Percentiles rank a stretch among this genome's conserved stretches.
phyloP scores from a whole-genome alignment of 495 filamentous ascomycete species.

The Parathielavia appendiculata region DNA sequence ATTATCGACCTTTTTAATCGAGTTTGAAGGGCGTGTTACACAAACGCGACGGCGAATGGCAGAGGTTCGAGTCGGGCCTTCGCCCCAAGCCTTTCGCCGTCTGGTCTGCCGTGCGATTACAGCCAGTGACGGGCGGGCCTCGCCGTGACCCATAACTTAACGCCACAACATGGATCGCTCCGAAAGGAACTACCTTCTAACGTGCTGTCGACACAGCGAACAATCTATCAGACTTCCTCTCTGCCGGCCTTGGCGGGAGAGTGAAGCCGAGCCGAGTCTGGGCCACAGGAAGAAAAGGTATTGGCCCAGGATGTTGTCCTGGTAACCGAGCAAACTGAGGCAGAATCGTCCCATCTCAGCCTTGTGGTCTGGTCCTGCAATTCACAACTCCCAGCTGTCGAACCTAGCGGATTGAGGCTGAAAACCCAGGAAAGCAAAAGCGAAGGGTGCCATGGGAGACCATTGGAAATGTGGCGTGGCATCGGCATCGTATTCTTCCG shows the following conservation, averaged over 20 bases:
- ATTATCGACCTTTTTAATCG: too few species aligned
- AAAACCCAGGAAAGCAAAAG: not conserved
- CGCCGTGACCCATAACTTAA: not conserved
- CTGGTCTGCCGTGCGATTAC: too few species aligned
- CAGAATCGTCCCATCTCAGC: conserved; percentile 4
- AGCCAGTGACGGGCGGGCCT: not conserved
- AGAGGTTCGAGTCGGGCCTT: too few species aligned
- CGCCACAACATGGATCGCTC: not conserved
- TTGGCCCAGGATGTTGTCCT: not conserved
- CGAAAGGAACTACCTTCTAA: not conserved
- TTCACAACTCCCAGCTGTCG: not conserved
- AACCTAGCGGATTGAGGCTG: not conserved
- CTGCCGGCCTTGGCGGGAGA: too few species aligned
- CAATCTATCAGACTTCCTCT: too few species aligned
- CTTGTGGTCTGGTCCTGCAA: not conserved
- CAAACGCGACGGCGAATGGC: too few species aligned
- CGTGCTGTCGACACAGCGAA: too few species aligned
- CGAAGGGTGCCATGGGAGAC: not conserved
- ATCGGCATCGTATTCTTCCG: not conserved
- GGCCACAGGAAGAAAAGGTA: too few species aligned
- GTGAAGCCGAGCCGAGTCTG: too few species aligned
- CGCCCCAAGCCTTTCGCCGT: too few species aligned
- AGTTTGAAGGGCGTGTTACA: too few species aligned
- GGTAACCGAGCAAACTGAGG: not conserved
- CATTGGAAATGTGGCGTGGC: not conserved